Percentiles rank a stretch among this genome's conserved stretches.
These are phyloP conservation scores for Colletotrichum trifolii DNA, from an alignment of 2,329 filamentous ascomycete genomes.

Conservation along the genomic window DNA sequence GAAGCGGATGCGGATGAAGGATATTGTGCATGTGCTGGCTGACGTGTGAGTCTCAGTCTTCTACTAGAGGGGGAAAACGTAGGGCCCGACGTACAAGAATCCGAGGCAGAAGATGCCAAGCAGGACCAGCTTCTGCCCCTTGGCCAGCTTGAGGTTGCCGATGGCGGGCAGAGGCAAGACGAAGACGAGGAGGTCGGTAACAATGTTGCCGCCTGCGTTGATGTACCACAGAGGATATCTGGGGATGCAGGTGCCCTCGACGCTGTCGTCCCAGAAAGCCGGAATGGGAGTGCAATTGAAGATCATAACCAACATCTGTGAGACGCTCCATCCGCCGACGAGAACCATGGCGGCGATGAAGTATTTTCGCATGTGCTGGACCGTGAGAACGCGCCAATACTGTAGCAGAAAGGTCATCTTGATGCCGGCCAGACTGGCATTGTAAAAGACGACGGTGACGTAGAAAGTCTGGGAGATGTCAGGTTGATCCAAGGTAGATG, in stretches of 20 bases:
- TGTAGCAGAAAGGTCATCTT: constrained; percentile 51
- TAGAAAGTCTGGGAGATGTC: constrained; percentile 42
- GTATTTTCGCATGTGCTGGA: constrained; percentile 43
- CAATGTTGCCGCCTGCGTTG: constrained; percentile 41
- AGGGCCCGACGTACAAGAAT: constrained; percentile 33
- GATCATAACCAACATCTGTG: constrained; percentile 42
- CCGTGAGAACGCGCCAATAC: constrained; percentile 48
- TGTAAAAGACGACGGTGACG: constrained; percentile 46
- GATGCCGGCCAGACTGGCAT: constrained; percentile 42
- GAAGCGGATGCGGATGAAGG: constrained; percentile 41
- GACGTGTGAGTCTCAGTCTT: background rate
- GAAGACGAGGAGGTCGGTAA: constrained; percentile 37
- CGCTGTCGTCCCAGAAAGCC: constrained; percentile 41
- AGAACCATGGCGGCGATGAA: constrained; percentile 42
- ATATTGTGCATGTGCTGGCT: constrained; percentile 40
- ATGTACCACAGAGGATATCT: constrained; percentile 40
- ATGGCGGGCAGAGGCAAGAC: constrained; percentile 38
- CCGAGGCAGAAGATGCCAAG: constrained; percentile 41
- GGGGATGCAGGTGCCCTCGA: constrained; percentile 39
- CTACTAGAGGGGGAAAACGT: background rate
- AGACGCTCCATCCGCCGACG: constrained; percentile 42
- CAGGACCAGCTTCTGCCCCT: constrained; percentile 38
- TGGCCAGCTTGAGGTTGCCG: constrained; percentile 26
- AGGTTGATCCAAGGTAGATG: background rate
- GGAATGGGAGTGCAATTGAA: constrained; percentile 43